phyloP scores from a whole-genome alignment of 306 rosid species.

The Mimosa pudica region DNA sequence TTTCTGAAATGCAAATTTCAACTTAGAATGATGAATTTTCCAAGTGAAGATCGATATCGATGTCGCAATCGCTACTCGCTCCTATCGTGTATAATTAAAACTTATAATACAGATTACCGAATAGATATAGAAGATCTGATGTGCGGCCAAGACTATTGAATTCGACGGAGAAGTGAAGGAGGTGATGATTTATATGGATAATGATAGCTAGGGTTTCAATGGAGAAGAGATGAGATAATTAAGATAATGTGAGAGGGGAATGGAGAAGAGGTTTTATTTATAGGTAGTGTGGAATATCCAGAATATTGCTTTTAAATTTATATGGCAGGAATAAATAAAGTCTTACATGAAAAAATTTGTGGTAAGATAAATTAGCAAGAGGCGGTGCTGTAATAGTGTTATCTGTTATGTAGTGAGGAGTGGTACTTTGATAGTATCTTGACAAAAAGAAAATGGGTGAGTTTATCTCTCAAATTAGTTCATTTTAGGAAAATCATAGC shows the following conservation, averaged over 20 bases:
- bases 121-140: slow-evolving; percentile 28
- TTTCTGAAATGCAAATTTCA: neutral
- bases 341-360: neutral
- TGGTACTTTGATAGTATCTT: neutral
- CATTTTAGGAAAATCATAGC: no score
- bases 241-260: slow-evolving; percentile 35
- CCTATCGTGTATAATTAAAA: neutral
- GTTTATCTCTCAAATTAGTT: neutral
- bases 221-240: slow-evolving; percentile 12
- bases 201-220: slow-evolving; percentile 11
- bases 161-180: neutral
- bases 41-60: neutral
- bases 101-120: neutral
- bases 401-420: neutral
- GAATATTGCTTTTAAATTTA: neutral
- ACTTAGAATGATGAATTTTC: slow-evolving; percentile 1
- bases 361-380: neutral
- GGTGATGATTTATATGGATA: neutral
- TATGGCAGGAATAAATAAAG: no score
- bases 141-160: slow-evolving; percentile 15
- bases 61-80: neutral
- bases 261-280: slow-evolving; percentile 23
- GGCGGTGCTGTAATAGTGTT: neutral
- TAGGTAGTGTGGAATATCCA: neutral
- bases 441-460: neutral